Percentiles rank a stretch among this genome's conserved stretches.
Evolutionary conservation across 768 basidiomycete species (phyloP).

Genomic region (Termitomyces sp.): DNA sequence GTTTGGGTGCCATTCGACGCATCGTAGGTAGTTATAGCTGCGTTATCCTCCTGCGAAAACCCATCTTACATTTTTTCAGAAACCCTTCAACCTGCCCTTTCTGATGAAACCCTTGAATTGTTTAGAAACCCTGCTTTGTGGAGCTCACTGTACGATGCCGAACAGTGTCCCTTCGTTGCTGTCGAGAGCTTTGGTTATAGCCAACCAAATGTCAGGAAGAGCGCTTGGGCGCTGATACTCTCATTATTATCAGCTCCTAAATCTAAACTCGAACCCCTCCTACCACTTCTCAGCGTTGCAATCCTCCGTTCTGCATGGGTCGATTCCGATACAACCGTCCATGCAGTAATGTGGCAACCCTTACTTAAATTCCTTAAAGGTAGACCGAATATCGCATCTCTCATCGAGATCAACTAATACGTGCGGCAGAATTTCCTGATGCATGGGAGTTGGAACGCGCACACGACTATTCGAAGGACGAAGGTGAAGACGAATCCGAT

Average conservation of each 20-base stretch:
- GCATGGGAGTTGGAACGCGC: conserved; percentile 53
- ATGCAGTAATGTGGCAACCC: conserved; percentile 63
- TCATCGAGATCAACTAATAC: background rate
- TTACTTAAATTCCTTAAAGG: conserved; percentile 70
- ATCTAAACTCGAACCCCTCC: conserved; percentile 25
- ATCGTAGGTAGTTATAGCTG: conserved; percentile 41
- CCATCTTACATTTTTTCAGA: conserved; percentile 10
- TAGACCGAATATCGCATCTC: conserved; percentile 22
- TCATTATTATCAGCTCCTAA: conserved; percentile 37
- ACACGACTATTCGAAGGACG: conserved; percentile 23
- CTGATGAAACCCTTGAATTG: conserved; percentile 31
- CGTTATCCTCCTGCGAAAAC: background rate
- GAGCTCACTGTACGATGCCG: conserved; percentile 47
- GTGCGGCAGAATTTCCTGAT: conserved; percentile 48
- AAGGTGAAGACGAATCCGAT: conserved; percentile 23
- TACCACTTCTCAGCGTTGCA: conserved; percentile 48
- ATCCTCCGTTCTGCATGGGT: conserved; percentile 63
- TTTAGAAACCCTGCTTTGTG: conserved; percentile 51
- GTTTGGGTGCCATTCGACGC: conserved; percentile 61
- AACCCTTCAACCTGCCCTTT: conserved; percentile 8
- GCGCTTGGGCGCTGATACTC: conserved; percentile 58
- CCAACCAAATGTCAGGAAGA: conserved; percentile 70
- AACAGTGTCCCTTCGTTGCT: conserved; percentile 35
- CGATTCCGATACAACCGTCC: conserved; percentile 69
- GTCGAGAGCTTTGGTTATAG: conserved; percentile 49